A percentile compares a stretch with the other conserved stretches of the same genome.
Conservation (phyloP, 2,329 filamentous ascomycete species). For the Fusarium sp. region DNA sequence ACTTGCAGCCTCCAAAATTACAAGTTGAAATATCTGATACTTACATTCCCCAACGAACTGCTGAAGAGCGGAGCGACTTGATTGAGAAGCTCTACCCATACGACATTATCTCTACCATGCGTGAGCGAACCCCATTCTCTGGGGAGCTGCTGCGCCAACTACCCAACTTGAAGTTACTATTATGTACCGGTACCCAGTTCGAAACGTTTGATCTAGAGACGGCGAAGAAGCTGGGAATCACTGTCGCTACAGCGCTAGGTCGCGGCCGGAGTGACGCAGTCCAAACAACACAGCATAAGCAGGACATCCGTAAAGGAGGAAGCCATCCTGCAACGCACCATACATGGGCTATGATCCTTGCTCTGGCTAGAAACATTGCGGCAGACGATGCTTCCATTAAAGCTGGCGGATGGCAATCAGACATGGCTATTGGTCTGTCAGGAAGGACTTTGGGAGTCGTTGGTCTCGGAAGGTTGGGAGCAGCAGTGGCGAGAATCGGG, state of each 20-base stretch:
- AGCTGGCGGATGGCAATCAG: neutral
- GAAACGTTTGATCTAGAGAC: neutral
- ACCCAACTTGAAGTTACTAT: neutral
- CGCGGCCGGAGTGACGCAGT: neutral
- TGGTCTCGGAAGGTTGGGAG: neutral
- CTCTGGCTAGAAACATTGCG: neutral
- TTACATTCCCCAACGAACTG: neutral
- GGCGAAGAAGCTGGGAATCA: neutral
- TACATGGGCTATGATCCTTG: neutral
- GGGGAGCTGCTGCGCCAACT: neutral
- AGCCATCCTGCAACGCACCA: neutral
- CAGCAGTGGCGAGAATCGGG: neutral
- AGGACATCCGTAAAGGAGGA: neutral
- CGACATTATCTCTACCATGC: neutral
- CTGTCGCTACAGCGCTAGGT: neutral
- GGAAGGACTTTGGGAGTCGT: neutral
- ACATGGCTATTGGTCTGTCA: neutral
- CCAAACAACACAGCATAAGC: neutral
- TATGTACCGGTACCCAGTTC: neutral
- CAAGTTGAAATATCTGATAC: neutral
- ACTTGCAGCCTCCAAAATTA: neutral
- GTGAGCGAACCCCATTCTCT: neutral
- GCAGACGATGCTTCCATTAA: neutral
- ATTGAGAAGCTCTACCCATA: neutral
- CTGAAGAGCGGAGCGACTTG: neutral